Evolutionary conservation across 2,329 filamentous ascomycete species (phyloP).

Genomic region (Alternaria rosae): DNA sequence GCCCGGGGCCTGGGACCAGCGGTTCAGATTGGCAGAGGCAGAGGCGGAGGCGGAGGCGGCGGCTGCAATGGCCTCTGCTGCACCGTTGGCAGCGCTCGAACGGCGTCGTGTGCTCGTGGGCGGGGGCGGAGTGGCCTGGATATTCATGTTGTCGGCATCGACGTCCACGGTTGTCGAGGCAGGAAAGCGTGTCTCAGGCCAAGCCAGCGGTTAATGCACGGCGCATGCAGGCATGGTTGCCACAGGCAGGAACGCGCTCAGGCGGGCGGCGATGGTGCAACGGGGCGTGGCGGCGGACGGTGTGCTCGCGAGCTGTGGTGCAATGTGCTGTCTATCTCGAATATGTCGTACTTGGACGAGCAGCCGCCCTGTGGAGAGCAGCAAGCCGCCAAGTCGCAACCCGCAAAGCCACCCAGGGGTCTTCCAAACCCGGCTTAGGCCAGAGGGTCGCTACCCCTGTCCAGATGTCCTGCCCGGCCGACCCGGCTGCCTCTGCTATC

Average conservation of each 20-base stretch:
- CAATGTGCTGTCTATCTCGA: constrained; percentile 6
- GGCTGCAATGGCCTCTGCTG: constrained; percentile 47
- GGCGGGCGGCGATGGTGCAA: constrained; percentile 6
- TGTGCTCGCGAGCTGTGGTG: constrained; percentile 13
- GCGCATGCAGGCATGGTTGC: constrained; percentile 38
- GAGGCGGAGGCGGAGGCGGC: constrained; percentile 53
- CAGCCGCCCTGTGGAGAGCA: constrained; percentile 1
- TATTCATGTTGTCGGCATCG: constrained; percentile 32
- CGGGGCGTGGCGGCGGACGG: constrained; percentile 4
- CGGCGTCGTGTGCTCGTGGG: constrained; percentile 39
- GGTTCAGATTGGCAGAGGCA: constrained; percentile 60
- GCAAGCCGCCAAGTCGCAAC: constrained; percentile 10
- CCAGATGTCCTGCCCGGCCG: background rate
- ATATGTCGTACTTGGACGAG: constrained; percentile 2
- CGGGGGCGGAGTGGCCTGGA: constrained; percentile 39
- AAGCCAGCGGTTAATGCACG: constrained; percentile 31
- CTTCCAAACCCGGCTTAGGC: constrained; percentile 4
- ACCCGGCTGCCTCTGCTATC: background rate
- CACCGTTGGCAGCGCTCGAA: constrained; percentile 52
- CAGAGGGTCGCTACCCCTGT: background rate
- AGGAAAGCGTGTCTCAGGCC: constrained; percentile 40
- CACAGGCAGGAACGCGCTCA: constrained; percentile 35
- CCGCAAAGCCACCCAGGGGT: constrained; percentile 9
- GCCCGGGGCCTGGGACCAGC: constrained; percentile 65
- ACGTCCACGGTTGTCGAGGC: background rate